Evolutionary conservation across 768 basidiomycete species (phyloP), one percentile per base, ranked within the genome.

Genomic region (Boletus rubroflammeus): DNA sequence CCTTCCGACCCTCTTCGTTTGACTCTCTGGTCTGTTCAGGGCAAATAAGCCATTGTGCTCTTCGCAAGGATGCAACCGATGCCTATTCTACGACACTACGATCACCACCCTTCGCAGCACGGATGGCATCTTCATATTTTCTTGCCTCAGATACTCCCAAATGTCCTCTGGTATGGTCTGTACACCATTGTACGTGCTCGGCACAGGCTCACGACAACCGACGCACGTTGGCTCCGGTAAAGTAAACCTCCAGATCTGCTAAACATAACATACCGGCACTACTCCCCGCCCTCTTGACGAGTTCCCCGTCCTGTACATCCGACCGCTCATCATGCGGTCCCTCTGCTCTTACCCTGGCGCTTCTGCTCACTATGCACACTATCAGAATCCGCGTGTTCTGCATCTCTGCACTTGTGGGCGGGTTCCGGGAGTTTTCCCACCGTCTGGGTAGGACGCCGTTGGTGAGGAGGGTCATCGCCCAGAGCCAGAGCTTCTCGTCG

Each of bases 71-170:
- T 5, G 25, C 32, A 19, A 21, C 11, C 35, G 8, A 31, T 21
- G 5, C 23, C 13, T 46, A 51, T 31, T 51, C 39, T 31, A 47
- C 54, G 13, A 44, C 14, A 21, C 19, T 17, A 5, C 48, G 8
- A 81, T 57, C 80, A 77, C 58, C 67, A 78, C 36, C 55, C 32
- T 55, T 65, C 5, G 64, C 62, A 7, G 55, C 64, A 32, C 41
- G 51, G 47, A 55, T 53, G 13, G 62, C 65, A 59, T 56, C 47
- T 39, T 66, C 48, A 54, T 29, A 23, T 67, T 67, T 35, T 66
- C 59, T 36, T 10, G 54, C 36, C 59, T 61, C 31, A 65, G 9
- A 19, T 64, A 51, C 28, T 59, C 62, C 40, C 64, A 50, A 6
- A 64, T 64, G 14, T 55, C 55, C 10, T 57, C 62, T 2, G 64